A percentile compares a stretch with the other conserved stretches of the same genome.
Conservation (phyloP, 2,329 filamentous ascomycete genomes). For the Ophiostoma himal-ulmi region DNA sequence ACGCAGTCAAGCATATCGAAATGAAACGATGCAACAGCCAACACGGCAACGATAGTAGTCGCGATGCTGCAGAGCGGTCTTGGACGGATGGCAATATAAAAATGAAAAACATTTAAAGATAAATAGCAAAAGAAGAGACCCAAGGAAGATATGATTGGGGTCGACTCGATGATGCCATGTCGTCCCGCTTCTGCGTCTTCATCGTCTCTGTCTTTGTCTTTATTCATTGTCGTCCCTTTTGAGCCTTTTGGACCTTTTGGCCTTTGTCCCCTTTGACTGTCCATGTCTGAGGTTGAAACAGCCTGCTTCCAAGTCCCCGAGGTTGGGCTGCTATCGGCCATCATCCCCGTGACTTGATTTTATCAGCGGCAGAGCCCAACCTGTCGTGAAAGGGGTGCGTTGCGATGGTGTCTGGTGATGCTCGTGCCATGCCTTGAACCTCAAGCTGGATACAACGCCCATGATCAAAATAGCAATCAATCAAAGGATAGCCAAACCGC, state of each 20-base stretch:
- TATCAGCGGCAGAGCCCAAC: conserved; percentile 3
- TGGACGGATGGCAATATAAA: not conserved
- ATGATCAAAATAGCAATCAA: not conserved
- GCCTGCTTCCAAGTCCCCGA: not conserved
- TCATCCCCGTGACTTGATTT: not conserved
- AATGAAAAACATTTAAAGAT: not conserved
- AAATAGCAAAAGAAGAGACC: not conserved
- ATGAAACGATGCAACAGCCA: not conserved
- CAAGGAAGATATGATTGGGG: not conserved
- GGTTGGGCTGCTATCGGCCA: not conserved
- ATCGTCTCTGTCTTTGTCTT: not conserved
- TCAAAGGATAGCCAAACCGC: not conserved
- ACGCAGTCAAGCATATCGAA: not conserved
- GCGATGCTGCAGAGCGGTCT: not conserved
- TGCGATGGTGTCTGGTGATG: not conserved
- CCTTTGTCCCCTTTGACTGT: no score
- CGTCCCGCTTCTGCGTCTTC: not conserved
- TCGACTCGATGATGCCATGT: not conserved
- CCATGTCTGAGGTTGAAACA: not conserved
- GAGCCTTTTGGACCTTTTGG: no score
- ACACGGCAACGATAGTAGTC: not conserved
- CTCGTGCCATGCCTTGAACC: not conserved
- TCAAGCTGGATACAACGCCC: no score
- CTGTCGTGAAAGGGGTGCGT: not conserved
- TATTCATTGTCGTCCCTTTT: not conserved